A percentile compares a stretch with the other conserved stretches of the same genome.
Conservation (phyloP, 106 monocot genomes). For the Allium sativum region DNA sequence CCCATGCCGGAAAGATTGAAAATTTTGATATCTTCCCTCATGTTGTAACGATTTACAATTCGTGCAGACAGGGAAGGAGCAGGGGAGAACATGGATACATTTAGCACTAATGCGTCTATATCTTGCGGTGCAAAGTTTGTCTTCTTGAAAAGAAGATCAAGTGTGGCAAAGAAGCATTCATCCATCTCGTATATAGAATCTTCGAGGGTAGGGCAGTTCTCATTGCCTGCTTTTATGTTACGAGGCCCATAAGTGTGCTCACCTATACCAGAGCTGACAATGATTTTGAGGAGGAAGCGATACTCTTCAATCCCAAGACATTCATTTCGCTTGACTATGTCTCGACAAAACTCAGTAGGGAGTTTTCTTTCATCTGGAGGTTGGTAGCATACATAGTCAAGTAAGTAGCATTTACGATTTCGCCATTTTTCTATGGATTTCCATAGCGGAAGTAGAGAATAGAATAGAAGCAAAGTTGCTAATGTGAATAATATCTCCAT, state of each 20-base stretch:
- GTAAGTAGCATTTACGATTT: conserved; percentile 39
- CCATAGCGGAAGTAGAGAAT: neutral
- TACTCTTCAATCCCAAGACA: conserved; percentile 48
- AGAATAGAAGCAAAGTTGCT: neutral
- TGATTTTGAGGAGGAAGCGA: conserved; percentile 64
- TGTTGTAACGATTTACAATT: conserved; percentile 41
- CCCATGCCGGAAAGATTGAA: conserved; percentile 86
- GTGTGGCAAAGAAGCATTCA: conserved; percentile 32
- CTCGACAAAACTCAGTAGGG: conserved; percentile 37
- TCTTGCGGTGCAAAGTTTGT: conserved; percentile 29
- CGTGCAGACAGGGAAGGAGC: conserved; percentile 51
- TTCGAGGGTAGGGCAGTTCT: conserved; percentile 24
- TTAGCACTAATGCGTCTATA: conserved; percentile 62
- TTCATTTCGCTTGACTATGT: conserved; percentile 51
- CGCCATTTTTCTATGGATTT: conserved; percentile 7
- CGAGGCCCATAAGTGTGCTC: conserved; percentile 78
- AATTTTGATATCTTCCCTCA: conserved; percentile 58
- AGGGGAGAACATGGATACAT: conserved; percentile 66
- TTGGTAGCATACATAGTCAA: conserved; percentile 74
- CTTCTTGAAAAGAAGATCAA: conserved; percentile 41
- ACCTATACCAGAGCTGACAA: conserved; percentile 80
- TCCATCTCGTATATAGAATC: conserved; percentile 72
- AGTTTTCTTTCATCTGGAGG: conserved; percentile 53
- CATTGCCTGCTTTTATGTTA: conserved; percentile 44
- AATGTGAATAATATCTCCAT: neutral